phyloP scores from a whole-genome alignment of 345 rosid species.

The Odontarrhena argentea region DNA sequence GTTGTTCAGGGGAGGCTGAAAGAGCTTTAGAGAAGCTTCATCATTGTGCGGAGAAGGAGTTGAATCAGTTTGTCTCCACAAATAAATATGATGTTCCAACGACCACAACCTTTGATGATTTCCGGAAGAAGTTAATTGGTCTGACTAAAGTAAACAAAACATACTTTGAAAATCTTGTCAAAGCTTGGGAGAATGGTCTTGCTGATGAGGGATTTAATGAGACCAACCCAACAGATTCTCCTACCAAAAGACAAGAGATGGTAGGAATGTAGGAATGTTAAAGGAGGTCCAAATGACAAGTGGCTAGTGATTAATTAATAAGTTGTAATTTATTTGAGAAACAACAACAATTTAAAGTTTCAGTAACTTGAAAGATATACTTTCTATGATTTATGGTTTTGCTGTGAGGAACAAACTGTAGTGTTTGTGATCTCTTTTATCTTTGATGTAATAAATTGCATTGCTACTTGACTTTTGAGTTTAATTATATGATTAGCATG shows the following conservation, averaged over 20 bases:
- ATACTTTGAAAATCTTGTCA: conserved; percentile 78
- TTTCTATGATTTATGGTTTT: neutral
- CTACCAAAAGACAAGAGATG: neutral
- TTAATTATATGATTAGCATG: neutral
- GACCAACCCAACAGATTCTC: neutral
- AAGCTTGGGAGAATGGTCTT: conserved; percentile 76
- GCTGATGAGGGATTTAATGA: conserved; percentile 45
- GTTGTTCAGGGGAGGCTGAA: conserved; percentile 35
- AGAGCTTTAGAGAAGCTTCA: conserved; percentile 38
- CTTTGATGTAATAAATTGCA: neutral
- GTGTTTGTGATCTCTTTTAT: neutral
- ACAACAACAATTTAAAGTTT: too few species aligned
- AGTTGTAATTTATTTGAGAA: too few species aligned
- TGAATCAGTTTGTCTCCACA: neutral
- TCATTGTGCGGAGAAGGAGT: conserved; percentile 28
- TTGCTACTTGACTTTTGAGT: neutral
- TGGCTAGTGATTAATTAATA: too few species aligned
- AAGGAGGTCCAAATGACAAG: neutral
- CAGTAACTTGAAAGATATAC: too few species aligned
- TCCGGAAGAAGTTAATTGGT: conserved; percentile 56
- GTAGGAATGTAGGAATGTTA: neutral
- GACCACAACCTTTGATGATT: conserved; percentile 47
- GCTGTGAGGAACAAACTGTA: too few species aligned
- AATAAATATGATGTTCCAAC: conserved; percentile 29
- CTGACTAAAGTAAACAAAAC: conserved; percentile 67